Evolutionary conservation across 441 rosid genomes (phyloP).

Genomic region (Bruguiera hainesii): DNA sequence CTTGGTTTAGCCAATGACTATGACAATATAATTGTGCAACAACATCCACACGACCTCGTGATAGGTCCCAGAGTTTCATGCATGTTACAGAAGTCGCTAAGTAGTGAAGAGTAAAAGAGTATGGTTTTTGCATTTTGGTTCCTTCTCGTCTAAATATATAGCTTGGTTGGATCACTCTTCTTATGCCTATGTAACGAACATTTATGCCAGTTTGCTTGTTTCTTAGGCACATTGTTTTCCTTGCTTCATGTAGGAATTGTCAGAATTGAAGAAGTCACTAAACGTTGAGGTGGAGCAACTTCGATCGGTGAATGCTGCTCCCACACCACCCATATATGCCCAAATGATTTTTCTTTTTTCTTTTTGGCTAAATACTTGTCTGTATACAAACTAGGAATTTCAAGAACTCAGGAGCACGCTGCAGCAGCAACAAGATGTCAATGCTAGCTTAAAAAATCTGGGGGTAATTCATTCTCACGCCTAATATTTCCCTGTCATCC

Average conservation of each 20-base stretch:
- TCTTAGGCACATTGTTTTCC: not conserved
- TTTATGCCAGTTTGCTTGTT: too few relatives aligned
- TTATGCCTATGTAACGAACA: too few relatives aligned
- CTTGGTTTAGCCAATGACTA: too few relatives aligned
- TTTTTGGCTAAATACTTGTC: not conserved
- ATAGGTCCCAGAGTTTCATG: too few relatives aligned
- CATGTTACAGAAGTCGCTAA: too few relatives aligned
- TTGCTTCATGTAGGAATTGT: constrained; percentile 52
- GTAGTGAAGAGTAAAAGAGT: too few relatives aligned
- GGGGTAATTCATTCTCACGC: constrained; percentile 42
- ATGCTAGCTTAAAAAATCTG: constrained; percentile 55
- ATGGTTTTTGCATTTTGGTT: too few relatives aligned
- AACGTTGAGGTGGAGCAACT: constrained; percentile 83
- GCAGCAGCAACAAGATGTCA: constrained; percentile 77
- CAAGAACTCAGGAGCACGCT: constrained; percentile 67
- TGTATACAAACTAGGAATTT: constrained; percentile 49
- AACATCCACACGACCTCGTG: too few relatives aligned
- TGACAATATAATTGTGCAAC: too few relatives aligned
- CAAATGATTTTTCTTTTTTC: too few relatives aligned
- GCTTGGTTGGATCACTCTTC: too few relatives aligned
- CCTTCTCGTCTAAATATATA: too few relatives aligned
- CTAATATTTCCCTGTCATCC: not conserved
- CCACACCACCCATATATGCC: not conserved
- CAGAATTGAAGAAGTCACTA: constrained; percentile 67
- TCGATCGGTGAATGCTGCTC: constrained; percentile 43